Evolutionary conservation across 2,329 filamentous ascomycete genomes (phyloP).

Genomic region (Tolypocladium endophyticum): DNA sequence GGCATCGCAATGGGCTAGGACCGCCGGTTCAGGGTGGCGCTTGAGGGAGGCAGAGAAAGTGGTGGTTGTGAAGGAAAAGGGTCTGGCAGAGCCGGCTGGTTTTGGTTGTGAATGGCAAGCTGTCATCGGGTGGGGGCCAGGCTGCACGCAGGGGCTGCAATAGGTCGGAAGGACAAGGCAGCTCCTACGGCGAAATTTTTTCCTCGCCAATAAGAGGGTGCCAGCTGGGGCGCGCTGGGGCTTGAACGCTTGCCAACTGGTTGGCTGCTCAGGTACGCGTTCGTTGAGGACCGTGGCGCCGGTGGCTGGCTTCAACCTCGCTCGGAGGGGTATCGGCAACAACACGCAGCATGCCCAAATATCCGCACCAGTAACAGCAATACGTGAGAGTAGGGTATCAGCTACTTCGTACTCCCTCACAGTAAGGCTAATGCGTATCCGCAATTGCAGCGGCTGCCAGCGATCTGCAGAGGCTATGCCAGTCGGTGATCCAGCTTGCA

Average conservation of each 20-base stretch:
- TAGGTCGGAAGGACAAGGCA: not conserved
- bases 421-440: not conserved
- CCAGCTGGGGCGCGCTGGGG: not conserved
- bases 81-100: not conserved
- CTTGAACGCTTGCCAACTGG: not conserved
- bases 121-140: slow-evolving; percentile 1
- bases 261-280: not conserved
- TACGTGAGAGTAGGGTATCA: no score
- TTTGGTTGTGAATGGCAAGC: slow-evolving; percentile 1
- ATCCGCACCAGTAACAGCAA: no score
- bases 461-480: not conserved
- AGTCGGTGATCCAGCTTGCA: not conserved
- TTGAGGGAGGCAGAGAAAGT: not conserved
- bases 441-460: not conserved
- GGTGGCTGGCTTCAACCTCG: not conserved
- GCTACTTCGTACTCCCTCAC: no score
- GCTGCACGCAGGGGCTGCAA: not conserved
- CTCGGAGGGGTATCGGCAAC: not conserved
- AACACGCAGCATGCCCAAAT: not conserved
- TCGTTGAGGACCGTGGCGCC: no score
- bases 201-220: not conserved
- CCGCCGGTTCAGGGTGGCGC: not conserved
- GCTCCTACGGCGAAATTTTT: not conserved
- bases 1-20: not conserved
- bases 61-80: not conserved